Conservation (phyloP, 208 protist genomes). For the Trypanosoma conorhini region DNA sequence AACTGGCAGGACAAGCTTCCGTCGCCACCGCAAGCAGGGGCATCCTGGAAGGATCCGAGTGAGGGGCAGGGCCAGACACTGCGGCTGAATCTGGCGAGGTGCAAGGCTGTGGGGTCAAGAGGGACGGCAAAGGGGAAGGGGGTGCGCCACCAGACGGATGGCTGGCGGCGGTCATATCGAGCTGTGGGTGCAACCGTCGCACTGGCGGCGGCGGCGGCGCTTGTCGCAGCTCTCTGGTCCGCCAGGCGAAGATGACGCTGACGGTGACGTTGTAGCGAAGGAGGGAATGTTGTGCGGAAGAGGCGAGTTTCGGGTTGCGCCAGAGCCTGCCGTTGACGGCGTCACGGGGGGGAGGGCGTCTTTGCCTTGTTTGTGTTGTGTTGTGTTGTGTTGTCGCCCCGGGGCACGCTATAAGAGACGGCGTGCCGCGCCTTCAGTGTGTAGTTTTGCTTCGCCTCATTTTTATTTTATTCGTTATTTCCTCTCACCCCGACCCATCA, state of each 20-base stretch:
- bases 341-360: neutral
- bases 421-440: too few species aligned
- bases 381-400: neutral
- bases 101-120: neutral
- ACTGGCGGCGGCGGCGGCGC: neutral
- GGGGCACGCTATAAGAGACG: too few species aligned
- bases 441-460: neutral
- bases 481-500: too few species aligned
- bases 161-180: neutral
- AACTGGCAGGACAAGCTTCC: slow-evolving; percentile 76
- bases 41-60: slow-evolving; percentile 74
- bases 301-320: neutral
- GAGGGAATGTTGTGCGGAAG: neutral
- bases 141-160: neutral
- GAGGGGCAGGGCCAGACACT: slow-evolving; percentile 38
- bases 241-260: neutral
- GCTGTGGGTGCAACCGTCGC: slow-evolving; percentile 2
- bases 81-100: slow-evolving; percentile 37
- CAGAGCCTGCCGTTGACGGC: neutral
- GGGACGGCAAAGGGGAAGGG: neutral
- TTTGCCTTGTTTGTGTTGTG: slow-evolving; percentile 2
- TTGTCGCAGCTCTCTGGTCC: neutral
- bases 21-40: slow-evolving; percentile 60
- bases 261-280: neutral
- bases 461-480: slow-evolving; percentile 1